Base-by-base conservation (phyloP, 2,329 filamentous ascomycete genomes). In the Drechslerella coelobrocha region DNA sequence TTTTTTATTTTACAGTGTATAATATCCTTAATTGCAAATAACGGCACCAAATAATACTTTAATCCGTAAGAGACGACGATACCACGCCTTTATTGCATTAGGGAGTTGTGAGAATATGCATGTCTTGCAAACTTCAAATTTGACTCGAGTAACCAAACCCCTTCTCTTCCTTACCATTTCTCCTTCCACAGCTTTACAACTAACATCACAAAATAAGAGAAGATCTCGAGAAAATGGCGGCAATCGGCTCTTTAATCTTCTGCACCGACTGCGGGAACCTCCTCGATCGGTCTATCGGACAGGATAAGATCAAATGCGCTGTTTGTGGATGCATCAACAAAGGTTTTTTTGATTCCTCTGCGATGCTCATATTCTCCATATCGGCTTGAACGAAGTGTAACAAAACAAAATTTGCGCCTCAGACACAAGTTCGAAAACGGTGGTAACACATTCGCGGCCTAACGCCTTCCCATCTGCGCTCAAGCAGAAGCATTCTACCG, bases 211-310 rank as follows among this genome's bases (percentile, higher is more conserved):
- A 12, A 27, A 51, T 19, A 24, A 9, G 14, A 51, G 14, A 14
- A 51, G 27, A n/a, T n/a, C n/a, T n/a, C n/a, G n/a, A n/a, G 63
- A 81, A 75, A 72, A 97, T 97, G 93, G 87, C 92, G 74, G 88
- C 90, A 17, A 92, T 97, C 74, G 93, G 92, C 61, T 93, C 92
- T 56, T 83, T 97, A 41, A 88, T 96, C 34, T 97, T 97, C 80
- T 97, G 93, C 82, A 90, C 85, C 59, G 90, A 92, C 78, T 97
- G 93, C 79, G 93, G 93, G 72, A 96, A 96, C 78, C 84, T 97
- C 2, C 83, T 97, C 41, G 91, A 94, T 57, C 85, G 88, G 56
- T 91, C 90, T 50, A 89, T 88, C 73, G 91, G 90, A 71, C 88
- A 87, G 68, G 84, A 86, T 75, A 89, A 91, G 77, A 81, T 97